Base-by-base conservation (phyloP, 2,329 filamentous ascomycete species). In the Neurospora crassa region DNA sequence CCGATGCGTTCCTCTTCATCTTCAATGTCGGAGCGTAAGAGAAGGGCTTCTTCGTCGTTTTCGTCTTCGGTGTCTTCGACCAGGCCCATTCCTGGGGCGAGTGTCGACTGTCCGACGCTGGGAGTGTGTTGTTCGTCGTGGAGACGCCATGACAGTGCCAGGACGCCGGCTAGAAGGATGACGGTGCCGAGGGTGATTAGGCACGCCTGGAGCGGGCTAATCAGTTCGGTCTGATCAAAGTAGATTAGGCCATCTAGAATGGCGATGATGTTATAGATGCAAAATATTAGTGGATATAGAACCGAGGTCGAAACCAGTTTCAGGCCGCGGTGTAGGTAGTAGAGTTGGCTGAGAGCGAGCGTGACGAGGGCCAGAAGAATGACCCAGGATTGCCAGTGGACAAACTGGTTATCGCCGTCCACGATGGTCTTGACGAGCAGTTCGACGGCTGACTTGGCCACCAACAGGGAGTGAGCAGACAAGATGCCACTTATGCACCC, bases 241-340 rank as follows among this genome's bases (percentile, higher is more conserved):
- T 98, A 99, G 77, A 99, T 97, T 76, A 99, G 86, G 41, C 96
- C 96, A 81, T 99, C 96, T 76, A 98, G 85, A 76, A 99, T 99
- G 75, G 96, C 96, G 78, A 98, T 94, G 78, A 99, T 97, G 85
- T 99, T 99, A 86, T 98, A 99, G 74, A 98, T 89, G 85, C 96
- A 99, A 82, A 99, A 99, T 47, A 98, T 94, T 76, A 98, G 90
- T 5, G 96, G 96, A 81, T 99, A 99, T 75, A 99, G 86, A 73
- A 98, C 91, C 77, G 93, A 97, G 29, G 96, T 98, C 70, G 94
- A 97, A 80, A 96, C 94, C 69, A 99, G 87, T 81, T 97, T 97
- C 74, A 99, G 86, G 70, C 96, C 96, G 63, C 93, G 89, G 79
- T 99, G 96, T 73, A 99, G 88, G 81, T 96, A 98, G 82, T 97